Evolutionary conservation across 352 stramenopile genomes (phyloP).

Genomic region (Albugo candida): DNA sequence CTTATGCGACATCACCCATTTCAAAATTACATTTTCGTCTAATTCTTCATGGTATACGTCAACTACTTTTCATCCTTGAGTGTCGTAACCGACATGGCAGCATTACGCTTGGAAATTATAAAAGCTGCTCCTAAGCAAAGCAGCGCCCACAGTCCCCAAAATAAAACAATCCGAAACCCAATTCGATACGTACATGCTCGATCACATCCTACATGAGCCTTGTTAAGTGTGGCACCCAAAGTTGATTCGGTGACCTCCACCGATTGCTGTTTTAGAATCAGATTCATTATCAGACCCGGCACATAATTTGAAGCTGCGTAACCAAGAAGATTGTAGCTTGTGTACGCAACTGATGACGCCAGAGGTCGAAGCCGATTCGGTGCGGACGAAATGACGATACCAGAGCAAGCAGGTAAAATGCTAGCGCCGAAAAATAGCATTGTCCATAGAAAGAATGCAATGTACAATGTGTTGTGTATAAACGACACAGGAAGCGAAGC

Average conservation of each 20-base stretch:
- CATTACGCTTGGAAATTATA: too few species aligned
- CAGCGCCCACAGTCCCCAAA: conserved; percentile 55
- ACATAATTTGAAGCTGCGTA: conserved; percentile 75
- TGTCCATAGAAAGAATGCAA: conserved; percentile 54
- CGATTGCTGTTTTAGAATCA: conserved; percentile 27
- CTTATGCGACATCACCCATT: too few species aligned
- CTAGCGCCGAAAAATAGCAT: conserved; percentile 70
- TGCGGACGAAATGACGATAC: conserved; percentile 64
- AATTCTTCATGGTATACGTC: too few species aligned
- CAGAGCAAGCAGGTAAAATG: conserved; percentile 55
- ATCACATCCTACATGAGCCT: conserved; percentile 20
- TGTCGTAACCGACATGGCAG: too few species aligned
- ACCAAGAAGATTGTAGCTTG: conserved; percentile 72
- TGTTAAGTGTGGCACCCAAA: conserved; percentile 5
- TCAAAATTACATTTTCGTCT: too few species aligned
- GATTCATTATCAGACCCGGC: conserved; percentile 62
- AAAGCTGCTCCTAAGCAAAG: conserved; percentile 20
- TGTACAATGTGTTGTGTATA: conserved; percentile 34
- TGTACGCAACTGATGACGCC: conserved; percentile 59
- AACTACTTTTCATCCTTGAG: too few species aligned
- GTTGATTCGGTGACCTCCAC: not conserved
- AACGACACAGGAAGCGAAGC: conserved; percentile 45
- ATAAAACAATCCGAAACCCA: conserved; percentile 62
- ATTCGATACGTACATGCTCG: conserved; percentile 61
- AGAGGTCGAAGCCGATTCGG: conserved; percentile 38